phyloP scores from a whole-genome alignment of 2,329 filamentous ascomycete genomes.

The Fusarium concolor region DNA sequence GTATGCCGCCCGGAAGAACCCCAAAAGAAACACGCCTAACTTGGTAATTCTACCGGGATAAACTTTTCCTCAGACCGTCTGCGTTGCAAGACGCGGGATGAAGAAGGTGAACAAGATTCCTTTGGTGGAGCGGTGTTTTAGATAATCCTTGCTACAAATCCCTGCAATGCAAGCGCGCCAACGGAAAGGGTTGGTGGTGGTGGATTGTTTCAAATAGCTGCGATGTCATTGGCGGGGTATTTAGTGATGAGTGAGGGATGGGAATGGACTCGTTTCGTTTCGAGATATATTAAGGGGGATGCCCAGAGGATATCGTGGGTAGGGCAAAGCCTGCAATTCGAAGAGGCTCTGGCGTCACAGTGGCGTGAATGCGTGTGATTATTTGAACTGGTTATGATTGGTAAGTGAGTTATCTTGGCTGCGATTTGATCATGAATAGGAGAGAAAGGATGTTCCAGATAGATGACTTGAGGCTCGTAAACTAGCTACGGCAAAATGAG shows the following conservation, averaged over 20 bases:
- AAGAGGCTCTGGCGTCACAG: neutral
- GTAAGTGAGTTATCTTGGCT: neutral
- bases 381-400: neutral
- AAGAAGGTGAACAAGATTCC: neutral
- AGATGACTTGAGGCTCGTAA: neutral
- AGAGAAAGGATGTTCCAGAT: neutral
- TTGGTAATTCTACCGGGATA: conserved; percentile 1
- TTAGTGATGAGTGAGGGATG: neutral
- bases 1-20: conserved; percentile 3
- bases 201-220: conserved; percentile 34
- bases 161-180: conserved; percentile 25
- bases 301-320: neutral
- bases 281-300: conserved; percentile 21
- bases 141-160: neutral
- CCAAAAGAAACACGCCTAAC: neutral
- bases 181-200: conserved; percentile 1
- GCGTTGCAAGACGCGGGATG: conserved; percentile 13
- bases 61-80: conserved; percentile 3
- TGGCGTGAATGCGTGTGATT: neutral
- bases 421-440: neutral
- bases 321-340: neutral
- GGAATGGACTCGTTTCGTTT: conserved; percentile 29
- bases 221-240: conserved; percentile 32
- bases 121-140: conserved; percentile 7
- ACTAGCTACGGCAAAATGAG: too few species aligned